A percentile compares a stretch with the other conserved stretches of the same genome.
Evolutionary conservation across 441 rosid species (phyloP).

Genomic region (Hura crepitans): DNA sequence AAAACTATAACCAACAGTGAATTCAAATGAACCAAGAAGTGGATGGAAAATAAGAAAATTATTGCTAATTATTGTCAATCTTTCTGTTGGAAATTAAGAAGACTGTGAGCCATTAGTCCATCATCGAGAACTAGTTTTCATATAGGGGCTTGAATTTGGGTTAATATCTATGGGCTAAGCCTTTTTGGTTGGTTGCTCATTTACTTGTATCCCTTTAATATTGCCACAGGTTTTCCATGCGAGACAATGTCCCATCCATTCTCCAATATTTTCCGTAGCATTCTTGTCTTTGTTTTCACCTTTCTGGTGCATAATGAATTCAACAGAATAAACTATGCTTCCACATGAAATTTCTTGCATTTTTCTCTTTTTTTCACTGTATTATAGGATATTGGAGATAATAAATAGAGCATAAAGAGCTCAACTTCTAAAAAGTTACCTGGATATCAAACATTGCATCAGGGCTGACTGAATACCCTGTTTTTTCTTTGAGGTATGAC

Average conservation of each 20-base stretch:
- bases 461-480: conserved; percentile 79
- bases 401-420: background rate
- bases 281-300: background rate
- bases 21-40: background rate
- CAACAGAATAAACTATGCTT: background rate
- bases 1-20: background rate
- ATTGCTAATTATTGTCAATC: background rate
- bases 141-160: no score
- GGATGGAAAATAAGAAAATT: background rate
- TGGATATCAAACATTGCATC: conserved; percentile 97
- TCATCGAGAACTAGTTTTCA: no score
- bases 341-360: background rate
- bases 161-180: no score
- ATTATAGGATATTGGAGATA: background rate
- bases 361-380: background rate
- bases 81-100: no score
- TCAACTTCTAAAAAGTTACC: conserved; percentile 36
- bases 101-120: no score
- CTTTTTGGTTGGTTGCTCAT: no score
- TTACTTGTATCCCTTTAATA: background rate
- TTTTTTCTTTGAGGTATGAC: conserved; percentile 62
- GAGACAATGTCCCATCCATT: background rate
- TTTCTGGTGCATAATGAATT: background rate
- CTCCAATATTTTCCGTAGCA: background rate
- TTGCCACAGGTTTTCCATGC: background rate